phyloP scores from a whole-genome alignment of 2,329 filamentous ascomycete genomes.

The Xylaria sp. region DNA sequence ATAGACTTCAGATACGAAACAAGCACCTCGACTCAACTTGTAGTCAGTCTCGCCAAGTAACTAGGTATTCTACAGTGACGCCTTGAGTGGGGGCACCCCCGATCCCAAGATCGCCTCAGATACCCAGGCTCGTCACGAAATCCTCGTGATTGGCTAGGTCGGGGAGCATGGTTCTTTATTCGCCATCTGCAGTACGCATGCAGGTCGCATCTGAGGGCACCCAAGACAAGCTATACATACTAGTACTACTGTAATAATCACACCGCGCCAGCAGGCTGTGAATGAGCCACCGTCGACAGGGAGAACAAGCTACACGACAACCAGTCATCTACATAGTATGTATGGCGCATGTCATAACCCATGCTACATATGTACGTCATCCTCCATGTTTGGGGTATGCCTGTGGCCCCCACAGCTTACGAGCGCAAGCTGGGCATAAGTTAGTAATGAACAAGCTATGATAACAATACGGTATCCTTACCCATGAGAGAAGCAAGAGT shows the following conservation, averaged over 20 bases:
- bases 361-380: conserved; percentile 19
- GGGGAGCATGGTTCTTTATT: conserved; percentile 5
- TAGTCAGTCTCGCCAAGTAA: not conserved
- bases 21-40: not conserved
- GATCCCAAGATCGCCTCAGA: not conserved
- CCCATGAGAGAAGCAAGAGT: not conserved
- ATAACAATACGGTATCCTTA: not conserved
- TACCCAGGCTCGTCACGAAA: conserved; percentile 5
- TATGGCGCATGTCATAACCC: conserved; percentile 17
- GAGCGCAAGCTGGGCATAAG: too few relatives aligned
- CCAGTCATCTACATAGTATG: conserved; percentile 2
- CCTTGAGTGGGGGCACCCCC: not conserved
- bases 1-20: not conserved
- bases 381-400: conserved; percentile 2
- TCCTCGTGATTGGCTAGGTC: not conserved
- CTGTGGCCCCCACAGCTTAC: conserved; percentile 7
- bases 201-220: not conserved
- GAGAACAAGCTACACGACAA: not conserved
- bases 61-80: not conserved
- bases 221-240: conserved; percentile 4
- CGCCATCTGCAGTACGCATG: not conserved
- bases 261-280: conserved; percentile 13
- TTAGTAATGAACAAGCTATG: not conserved
- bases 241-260: not conserved
- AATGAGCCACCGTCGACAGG: not conserved